These are phyloP conservation scores for Crataegus laevigata DNA, from an alignment of 306 rosid species.

Conservation along the genomic window DNA sequence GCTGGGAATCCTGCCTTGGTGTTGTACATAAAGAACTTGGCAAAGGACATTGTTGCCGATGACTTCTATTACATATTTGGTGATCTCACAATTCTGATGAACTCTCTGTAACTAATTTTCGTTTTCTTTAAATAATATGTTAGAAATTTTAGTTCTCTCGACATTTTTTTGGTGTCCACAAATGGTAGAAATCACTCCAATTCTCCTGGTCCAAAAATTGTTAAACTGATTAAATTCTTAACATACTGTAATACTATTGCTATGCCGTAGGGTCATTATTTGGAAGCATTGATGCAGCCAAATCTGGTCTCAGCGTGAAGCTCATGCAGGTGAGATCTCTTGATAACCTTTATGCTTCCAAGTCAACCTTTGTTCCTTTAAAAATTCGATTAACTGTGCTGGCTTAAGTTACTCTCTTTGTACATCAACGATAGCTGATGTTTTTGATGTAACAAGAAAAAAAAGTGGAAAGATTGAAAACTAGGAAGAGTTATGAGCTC, in stretches of 20 bases:
- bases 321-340: constrained; percentile 72
- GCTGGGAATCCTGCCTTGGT: constrained; percentile 80
- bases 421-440: background rate
- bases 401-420: background rate
- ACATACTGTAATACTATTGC: background rate
- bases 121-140: background rate
- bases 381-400: background rate
- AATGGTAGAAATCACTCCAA: background rate
- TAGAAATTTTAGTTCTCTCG: background rate
- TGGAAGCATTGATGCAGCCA: constrained; percentile 66
- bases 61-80: constrained; percentile 85
- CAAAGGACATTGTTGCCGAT: constrained; percentile 71
- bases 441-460: too few relatives aligned
- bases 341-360: background rate
- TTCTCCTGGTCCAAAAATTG: background rate
- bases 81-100: constrained; percentile 32
- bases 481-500: background rate
- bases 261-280: constrained; percentile 64
- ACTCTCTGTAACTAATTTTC: background rate
- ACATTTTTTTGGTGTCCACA: background rate
- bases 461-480: background rate
- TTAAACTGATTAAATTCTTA: background rate
- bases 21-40: constrained; percentile 90
- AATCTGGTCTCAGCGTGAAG: constrained; percentile 63
- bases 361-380: background rate